Evolutionary conservation across 1,284 basidiomycete genomes (phyloP), one percentile per base, ranked within the genome.

Genomic region (Boletus calvinii): DNA sequence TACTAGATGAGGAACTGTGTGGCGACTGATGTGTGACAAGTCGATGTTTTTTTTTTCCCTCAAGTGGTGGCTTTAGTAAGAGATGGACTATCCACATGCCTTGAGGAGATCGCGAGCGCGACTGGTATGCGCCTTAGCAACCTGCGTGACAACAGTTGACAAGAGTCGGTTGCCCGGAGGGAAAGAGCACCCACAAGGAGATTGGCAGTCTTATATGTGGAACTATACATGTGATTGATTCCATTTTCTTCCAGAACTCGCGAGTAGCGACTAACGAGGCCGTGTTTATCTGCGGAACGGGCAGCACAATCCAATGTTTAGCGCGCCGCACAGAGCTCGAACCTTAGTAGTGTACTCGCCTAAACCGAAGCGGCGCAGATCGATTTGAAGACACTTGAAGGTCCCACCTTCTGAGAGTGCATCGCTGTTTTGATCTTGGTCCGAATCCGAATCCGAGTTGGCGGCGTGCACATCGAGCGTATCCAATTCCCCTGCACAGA

Each of bases 201-300:
- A 67, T 92, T 92, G 47, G 90, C 90, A 13, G 90, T 91, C 69
- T 90, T 89, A 63, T 84, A 87, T 11, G 90, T 91, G 41, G 87
- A 90, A 55, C 85, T 87, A 63, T 92, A 92, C 78, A 91, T 87
- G 69, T 91, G 90, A 66, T 89, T 85, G 67, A 91, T 87, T 6
- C 80, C 79, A 57, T 82, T 83, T 55, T 81, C 77, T 54, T 87
- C 80, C 9, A 92, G 77, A 11, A 87, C 78, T 20, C 81, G 77
- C 20, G 87, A 91, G 65, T 88, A 91, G 35, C 83, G 81, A 62
- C 81, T 88, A 46, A 92, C 85, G 9, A 91, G 76, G 26, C 89
- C 88, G 58, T 87, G 78, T 62, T 87, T 88, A 63, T 89, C 87
- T 84, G 60, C 24, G 51, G 38, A 43, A 17, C 46, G 38, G 31